These are phyloP conservation scores for Trametes polyzona DNA, from an alignment of 1,284 basidiomycete species.

Conservation along the genomic window DNA sequence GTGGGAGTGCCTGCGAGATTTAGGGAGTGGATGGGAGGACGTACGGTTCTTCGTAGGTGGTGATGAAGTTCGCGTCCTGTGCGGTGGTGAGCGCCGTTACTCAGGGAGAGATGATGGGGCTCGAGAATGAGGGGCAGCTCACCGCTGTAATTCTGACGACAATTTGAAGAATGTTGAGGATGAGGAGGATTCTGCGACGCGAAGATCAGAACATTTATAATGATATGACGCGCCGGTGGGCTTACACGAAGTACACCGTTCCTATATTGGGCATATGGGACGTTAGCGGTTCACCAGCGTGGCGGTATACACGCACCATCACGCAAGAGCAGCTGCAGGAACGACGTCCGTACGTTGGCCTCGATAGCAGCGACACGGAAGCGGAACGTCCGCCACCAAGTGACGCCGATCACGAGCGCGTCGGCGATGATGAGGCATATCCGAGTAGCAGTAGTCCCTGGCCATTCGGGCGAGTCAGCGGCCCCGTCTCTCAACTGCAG, in stretches of 20 bases:
- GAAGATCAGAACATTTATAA: neutral
- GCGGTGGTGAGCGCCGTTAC: neutral
- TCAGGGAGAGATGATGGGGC: too few relatives aligned
- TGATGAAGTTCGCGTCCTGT: neutral
- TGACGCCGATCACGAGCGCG: conserved; percentile 5
- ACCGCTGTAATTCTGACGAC: neutral
- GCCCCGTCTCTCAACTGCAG: neutral
- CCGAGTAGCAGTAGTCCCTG: conserved; percentile 8
- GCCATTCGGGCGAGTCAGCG: neutral
- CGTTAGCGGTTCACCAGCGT: neutral
- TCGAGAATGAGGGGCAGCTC: neutral
- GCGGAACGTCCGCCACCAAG: conserved; percentile 6
- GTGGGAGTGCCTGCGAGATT: too few relatives aligned
- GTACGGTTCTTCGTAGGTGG: neutral
- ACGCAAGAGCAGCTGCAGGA: neutral
- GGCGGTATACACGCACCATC: neutral
- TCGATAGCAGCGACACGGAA: neutral
- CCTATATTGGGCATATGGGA: neutral
- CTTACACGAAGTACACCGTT: conserved; percentile 6
- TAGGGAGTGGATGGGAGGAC: neutral
- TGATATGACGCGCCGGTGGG: neutral
- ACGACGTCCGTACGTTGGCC: neutral
- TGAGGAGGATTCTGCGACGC: neutral
- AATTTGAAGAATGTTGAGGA: conserved; percentile 4
- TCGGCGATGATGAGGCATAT: conserved; percentile 8